Evolutionary conservation across 176 grass and related monocot genomes (phyloP), one percentile per base, ranked within the genome.

Genomic region (Triticum turgidum): DNA sequence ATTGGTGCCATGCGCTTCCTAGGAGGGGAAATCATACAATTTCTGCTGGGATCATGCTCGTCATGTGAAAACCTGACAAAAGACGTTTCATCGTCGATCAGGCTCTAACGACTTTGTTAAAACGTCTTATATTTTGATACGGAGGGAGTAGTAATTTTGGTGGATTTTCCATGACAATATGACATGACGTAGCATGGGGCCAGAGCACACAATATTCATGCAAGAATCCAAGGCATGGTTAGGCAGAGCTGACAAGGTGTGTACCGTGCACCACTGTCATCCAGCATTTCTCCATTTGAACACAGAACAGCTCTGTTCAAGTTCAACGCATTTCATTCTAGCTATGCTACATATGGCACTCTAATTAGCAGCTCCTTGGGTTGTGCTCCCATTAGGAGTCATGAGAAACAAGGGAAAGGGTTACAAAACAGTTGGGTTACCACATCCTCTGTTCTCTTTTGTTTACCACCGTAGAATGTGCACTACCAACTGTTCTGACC

Each of bases 161-260:
- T 27, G 27, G 27, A 27, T 27, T 27, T 27, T 27, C 27, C 27
- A 27, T 27, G 27, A 27, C 27, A 27, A 27, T 0, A 27, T 27
- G 27, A 27, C 27, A 27, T 27, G 27, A 34, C 0, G 33, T 34
- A 4, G 33, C 33, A 4, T 34, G 33, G 33, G 33, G 2, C 33
- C 22, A 33, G 11, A 51, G 8, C 10, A 35, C 34, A 39, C 37
- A 61, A 45, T 15, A 88, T 77, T 70, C 73, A 62, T 61, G 54
- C 87, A 89, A 80, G 29, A 84, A 56, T 85, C 75, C 76, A 84
- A 71, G 42, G 9, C 18, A 12, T 84, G 4, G 56, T 84, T 84
- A 73, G 81, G 81, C 61, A 54, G 2, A 63, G 41, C 25, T 79
- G 74, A 79, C 73, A 73, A 87, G 25, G 14, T 52, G 61, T 67